Evolutionary conservation across 805 yeast genomes (phyloP).

Genomic region (Clavispora asparagi): DNA sequence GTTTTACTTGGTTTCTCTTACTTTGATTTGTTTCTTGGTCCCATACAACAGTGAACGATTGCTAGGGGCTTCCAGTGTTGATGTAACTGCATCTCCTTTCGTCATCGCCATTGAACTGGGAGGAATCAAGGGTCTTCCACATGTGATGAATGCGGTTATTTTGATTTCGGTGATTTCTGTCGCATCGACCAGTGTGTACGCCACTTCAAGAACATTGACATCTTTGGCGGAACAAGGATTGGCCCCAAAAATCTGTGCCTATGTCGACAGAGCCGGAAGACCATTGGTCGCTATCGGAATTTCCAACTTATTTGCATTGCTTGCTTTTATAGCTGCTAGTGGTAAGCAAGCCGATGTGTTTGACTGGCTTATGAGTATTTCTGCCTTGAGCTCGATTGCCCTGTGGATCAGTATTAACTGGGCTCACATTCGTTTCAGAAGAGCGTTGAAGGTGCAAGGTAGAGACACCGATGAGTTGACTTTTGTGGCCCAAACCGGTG

Average conservation of each 20-base stretch:
- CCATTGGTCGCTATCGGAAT: conserved; percentile 64
- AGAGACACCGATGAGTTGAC: conserved; percentile 32
- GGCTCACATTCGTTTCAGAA: conserved; percentile 60
- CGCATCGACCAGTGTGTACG: conserved; percentile 69
- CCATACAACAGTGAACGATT: conserved; percentile 48
- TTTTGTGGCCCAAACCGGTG: conserved; percentile 34
- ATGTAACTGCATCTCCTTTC: conserved; percentile 70
- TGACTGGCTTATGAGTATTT: conserved; percentile 71
- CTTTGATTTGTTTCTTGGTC: conserved; percentile 62
- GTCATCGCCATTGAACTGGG: conserved; percentile 66
- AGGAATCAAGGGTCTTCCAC: conserved; percentile 60
- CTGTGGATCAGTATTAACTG: conserved; percentile 75
- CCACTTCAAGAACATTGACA: conserved; percentile 52
- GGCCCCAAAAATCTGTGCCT: conserved; percentile 57
- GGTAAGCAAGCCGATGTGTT: conserved; percentile 53
- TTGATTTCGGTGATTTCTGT: conserved; percentile 64
- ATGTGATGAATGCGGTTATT: conserved; percentile 64
- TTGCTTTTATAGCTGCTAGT: conserved; percentile 62
- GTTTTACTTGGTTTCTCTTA: conserved; percentile 58
- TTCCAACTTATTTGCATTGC: conserved; percentile 50
- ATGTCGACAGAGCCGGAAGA: conserved; percentile 73
- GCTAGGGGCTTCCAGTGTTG: conserved; percentile 44
- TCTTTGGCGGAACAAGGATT: conserved; percentile 62
- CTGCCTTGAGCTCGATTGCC: conserved; percentile 72
- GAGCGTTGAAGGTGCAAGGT: conserved; percentile 53